Percentiles rank a stretch among this genome's conserved stretches.
phyloP scores from a whole-genome alignment of 257 asterid genomes.

The Marsdenia floribunda region DNA sequence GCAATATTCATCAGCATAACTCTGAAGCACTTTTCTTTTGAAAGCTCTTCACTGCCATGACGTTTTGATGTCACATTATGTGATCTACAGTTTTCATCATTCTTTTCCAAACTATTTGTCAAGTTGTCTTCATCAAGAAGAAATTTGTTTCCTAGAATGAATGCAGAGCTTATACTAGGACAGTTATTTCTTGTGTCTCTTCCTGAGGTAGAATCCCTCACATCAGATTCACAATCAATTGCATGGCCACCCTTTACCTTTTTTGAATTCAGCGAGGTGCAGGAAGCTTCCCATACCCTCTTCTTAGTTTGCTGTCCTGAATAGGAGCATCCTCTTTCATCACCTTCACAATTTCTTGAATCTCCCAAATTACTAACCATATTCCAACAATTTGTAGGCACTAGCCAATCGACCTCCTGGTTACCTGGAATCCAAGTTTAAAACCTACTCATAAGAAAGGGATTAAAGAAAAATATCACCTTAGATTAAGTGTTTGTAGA shows the following conservation, averaged over 20 bases:
- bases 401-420: conserved; percentile 23
- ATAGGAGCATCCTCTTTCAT: conserved; percentile 36
- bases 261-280: conserved; percentile 74
- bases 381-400: conserved; percentile 14
- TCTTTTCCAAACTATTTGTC: conserved; percentile 28
- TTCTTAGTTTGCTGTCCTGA: conserved; percentile 47
- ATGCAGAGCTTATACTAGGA: conserved; percentile 24
- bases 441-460: neutral
- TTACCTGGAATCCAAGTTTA: conserved; percentile 22
- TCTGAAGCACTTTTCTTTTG: conserved; percentile 26
- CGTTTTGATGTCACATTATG: conserved; percentile 27
- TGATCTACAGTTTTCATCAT: conserved; percentile 27
- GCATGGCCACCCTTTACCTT: conserved; percentile 71
- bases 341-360: conserved; percentile 24
- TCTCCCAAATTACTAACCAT: conserved; percentile 26
- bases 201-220: conserved; percentile 36
- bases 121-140: conserved; percentile 19
- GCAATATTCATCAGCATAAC: conserved; percentile 91
- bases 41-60: conserved; percentile 19
- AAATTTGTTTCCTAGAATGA: conserved; percentile 25
- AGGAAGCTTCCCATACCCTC: conserved; percentile 78
- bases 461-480: neutral
- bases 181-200: conserved; percentile 24
- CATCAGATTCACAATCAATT: conserved; percentile 36
- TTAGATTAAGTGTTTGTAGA: neutral